These are phyloP conservation scores for Botryotinia globosa DNA, from an alignment of 2,329 filamentous ascomycete species.

Conservation along the genomic window DNA sequence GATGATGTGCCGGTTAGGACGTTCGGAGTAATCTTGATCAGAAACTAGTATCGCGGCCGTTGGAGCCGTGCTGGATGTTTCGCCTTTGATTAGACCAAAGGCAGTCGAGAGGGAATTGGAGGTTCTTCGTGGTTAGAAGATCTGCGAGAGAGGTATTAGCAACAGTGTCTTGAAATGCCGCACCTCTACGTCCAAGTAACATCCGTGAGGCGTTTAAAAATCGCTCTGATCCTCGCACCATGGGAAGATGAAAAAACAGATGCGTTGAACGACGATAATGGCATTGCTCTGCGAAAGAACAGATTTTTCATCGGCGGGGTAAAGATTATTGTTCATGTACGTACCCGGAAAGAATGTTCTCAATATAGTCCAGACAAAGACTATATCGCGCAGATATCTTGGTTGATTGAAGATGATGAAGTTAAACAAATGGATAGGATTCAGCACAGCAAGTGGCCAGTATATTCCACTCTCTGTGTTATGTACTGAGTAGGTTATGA, in stretches of 20 bases:
- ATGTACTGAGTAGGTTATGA: not conserved
- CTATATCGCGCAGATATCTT: not conserved
- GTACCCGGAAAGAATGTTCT: not conserved
- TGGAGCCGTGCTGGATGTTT: conserved; percentile 57
- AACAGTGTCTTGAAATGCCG: conserved; percentile 15
- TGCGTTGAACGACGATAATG: not conserved
- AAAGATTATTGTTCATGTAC: not conserved
- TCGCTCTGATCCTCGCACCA: not conserved
- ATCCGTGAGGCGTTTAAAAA: not conserved
- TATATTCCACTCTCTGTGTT: not conserved
- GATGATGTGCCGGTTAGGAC: conserved; percentile 64
- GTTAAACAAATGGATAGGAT: not conserved
- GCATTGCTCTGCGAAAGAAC: not conserved
- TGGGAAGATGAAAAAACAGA: not conserved
- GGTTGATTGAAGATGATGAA: not conserved
- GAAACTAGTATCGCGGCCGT: conserved; percentile 59
- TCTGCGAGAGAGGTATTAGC: conserved; percentile 16
- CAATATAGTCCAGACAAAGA: not conserved
- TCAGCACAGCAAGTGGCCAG: not conserved
- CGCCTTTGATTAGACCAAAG: conserved; percentile 69
- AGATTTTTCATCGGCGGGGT: conserved; percentile 6
- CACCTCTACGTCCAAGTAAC: not conserved
- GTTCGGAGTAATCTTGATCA: conserved; percentile 68
- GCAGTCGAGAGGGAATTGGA: conserved; percentile 41
- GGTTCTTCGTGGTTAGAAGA: conserved; percentile 9